Evolutionary conservation across 2,329 filamentous ascomycete genomes (phyloP), one percentile per base, ranked within the genome.

Genomic region (Stachybotrys chartarum): DNA sequence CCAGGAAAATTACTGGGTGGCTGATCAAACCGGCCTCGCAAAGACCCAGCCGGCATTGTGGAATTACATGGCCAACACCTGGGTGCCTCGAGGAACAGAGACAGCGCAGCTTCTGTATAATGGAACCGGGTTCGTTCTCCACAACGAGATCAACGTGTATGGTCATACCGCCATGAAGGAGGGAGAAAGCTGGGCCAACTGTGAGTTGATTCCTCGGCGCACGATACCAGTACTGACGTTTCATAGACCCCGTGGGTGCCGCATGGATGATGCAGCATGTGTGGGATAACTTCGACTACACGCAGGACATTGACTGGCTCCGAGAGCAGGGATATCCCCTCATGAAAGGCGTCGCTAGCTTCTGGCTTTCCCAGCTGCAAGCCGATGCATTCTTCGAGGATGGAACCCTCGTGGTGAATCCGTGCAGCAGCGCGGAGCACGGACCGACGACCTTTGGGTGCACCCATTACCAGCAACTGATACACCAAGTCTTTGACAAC

Each of bases 201-300:
- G 69, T 67, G 47, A 58, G 63, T 60, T 8, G 11, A 51, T 14
- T 3, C 14, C 30, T 32, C 18, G 1, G 6, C 32, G 18, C 11
- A 30, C 18, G 5, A 6, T 30, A 30, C 30, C 11, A 24, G 30
- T 35, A 31, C 18, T 54, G n/a, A 52, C 49, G 7, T 31, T 7
- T 42, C 60, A 64, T 47, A 67, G 64, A 78, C 59, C 72, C 76
- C 31, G 76, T 74, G 0, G 71, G 77, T 0, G 75, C 77, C 1
- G 79, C 79, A 1, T 85, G 82, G 82, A 77, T 84, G 70, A 82
- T 82, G 73, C 78, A 81, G 56, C 80, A 84, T 58, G 77, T 85
- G 1, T 79, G 75, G 66, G 80, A 85, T 56, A 74, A 79, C 60
- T 85, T 75, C 63, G 75, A 78, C 39, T 84, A 83, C 60, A 77